Evolutionary conservation across 2,329 filamentous ascomycete genomes (phyloP).

Genomic region (Fusarium liriodendri): DNA sequence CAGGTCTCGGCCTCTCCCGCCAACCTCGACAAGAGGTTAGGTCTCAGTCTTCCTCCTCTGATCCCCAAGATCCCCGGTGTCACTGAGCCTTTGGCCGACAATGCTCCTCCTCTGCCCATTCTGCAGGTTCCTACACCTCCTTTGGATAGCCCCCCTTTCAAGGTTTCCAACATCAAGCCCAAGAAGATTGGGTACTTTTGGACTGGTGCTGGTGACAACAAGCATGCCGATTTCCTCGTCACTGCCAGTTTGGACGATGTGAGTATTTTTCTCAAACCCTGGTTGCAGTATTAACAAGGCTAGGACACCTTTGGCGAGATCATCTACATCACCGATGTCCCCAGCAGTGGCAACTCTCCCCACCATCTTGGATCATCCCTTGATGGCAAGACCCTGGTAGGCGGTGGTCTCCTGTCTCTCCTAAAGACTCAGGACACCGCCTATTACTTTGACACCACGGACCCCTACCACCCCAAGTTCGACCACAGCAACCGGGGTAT

Average conservation of each 20-base stretch:
- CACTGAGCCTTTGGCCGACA: conserved; percentile 64
- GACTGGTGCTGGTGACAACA: conserved; percentile 70
- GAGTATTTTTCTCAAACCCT: conserved; percentile 19
- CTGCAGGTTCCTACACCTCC: conserved; percentile 70
- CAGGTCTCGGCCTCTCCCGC: conserved; percentile 28
- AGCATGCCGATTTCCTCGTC: conserved; percentile 69
- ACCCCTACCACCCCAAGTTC: conserved; percentile 70
- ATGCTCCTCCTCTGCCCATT: conserved; percentile 66
- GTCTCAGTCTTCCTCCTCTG: conserved; percentile 61
- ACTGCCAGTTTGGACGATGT: conserved; percentile 70
- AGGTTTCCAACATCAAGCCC: conserved; percentile 65
- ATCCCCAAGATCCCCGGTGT: conserved; percentile 70
- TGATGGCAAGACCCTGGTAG: conserved; percentile 68
- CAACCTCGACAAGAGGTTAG: conserved; percentile 24
- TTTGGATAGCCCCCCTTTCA: conserved; percentile 64
- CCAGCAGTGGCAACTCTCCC: conserved; percentile 68
- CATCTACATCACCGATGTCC: conserved; percentile 68
- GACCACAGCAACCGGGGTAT: conserved; percentile 69
- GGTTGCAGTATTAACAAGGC: not conserved
- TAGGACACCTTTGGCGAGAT: conserved; percentile 71
- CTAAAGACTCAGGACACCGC: conserved; percentile 71
- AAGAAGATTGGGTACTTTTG: conserved; percentile 76
- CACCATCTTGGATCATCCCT: conserved; percentile 67
- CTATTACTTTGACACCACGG: conserved; percentile 69
- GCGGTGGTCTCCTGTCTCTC: conserved; percentile 68